Conservation (phyloP, 2,329 filamentous ascomycete species). For the Aphanocladium album region DNA sequence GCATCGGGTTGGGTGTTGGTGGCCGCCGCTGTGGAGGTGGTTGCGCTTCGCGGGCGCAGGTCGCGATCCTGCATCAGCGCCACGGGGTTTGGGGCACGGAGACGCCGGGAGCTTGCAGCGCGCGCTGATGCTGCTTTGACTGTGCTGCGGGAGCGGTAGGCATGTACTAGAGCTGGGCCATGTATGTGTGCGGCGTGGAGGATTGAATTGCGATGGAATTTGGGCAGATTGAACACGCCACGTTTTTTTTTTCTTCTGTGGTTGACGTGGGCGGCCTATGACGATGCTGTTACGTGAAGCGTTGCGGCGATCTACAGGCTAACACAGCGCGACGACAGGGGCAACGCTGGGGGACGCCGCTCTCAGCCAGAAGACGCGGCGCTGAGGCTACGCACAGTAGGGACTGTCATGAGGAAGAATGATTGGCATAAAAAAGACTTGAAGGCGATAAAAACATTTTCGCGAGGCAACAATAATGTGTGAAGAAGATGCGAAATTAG, state of each 20-base stretch:
- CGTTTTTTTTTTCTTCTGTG: neutral
- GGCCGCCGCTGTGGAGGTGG: neutral
- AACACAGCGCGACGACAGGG: neutral
- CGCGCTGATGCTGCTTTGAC: too few species aligned
- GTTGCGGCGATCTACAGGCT: neutral
- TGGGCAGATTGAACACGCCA: neutral
- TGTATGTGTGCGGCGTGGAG: neutral
- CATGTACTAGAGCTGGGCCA: neutral
- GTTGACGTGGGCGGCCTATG: neutral
- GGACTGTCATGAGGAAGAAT: too few species aligned
- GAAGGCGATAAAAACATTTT: too few species aligned
- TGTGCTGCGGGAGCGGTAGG: neutral
- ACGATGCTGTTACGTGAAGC: neutral
- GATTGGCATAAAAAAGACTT: too few species aligned
- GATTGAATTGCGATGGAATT: neutral
- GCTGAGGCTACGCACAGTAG: too few species aligned
- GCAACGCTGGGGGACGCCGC: neutral
- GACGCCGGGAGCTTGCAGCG: too few species aligned
- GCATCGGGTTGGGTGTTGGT: neutral
- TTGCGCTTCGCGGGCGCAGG: neutral
- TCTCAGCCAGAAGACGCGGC: neutral
- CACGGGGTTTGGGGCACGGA: neutral
- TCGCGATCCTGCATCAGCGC: neutral
- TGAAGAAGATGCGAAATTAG: too few species aligned
- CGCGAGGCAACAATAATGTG: too few species aligned